Evolutionary conservation across 2,329 filamentous ascomycete genomes (phyloP).

Genomic region (Pseudocercospora fuligena): DNA sequence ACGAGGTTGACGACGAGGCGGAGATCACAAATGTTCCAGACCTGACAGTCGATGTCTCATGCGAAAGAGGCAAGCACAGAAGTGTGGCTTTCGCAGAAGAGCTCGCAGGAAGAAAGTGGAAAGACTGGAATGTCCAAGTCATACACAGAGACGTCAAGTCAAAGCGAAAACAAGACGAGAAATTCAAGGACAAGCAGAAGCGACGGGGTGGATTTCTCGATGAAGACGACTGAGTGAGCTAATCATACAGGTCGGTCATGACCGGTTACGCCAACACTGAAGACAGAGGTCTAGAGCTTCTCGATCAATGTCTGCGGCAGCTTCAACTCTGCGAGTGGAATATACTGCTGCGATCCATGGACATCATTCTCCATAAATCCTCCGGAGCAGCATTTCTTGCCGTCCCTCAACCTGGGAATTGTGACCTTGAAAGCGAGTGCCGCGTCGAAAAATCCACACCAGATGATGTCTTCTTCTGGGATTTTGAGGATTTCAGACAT

Average conservation of each 20-base stretch:
- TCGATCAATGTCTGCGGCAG: slow-evolving; percentile 1
- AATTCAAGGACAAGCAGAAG: background rate
- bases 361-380: slow-evolving; percentile 12
- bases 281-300: background rate
- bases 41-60: background rate
- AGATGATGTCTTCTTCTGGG: slow-evolving; percentile 27
- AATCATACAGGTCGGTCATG: background rate
- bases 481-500: slow-evolving; percentile 39
- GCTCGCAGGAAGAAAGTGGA: background rate
- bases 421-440: slow-evolving; percentile 56
- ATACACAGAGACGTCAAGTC: background rate
- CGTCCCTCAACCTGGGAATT: slow-evolving; percentile 33
- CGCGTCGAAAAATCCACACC: slow-evolving; percentile 11
- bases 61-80: background rate
- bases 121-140: background rate
- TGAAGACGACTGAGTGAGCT: background rate
- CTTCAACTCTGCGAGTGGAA: background rate
- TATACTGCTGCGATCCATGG: slow-evolving; percentile 10
- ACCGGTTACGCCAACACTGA: too few relatives aligned
- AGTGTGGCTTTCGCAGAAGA: background rate
- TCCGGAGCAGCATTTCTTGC: slow-evolving; percentile 2
- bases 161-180: background rate
- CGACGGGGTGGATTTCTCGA: background rate
- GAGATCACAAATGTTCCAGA: background rate
- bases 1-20: background rate